Evolutionary conservation across 108 stramenopile species (phyloP).

Genomic region (Schizochytrium sp.): DNA sequence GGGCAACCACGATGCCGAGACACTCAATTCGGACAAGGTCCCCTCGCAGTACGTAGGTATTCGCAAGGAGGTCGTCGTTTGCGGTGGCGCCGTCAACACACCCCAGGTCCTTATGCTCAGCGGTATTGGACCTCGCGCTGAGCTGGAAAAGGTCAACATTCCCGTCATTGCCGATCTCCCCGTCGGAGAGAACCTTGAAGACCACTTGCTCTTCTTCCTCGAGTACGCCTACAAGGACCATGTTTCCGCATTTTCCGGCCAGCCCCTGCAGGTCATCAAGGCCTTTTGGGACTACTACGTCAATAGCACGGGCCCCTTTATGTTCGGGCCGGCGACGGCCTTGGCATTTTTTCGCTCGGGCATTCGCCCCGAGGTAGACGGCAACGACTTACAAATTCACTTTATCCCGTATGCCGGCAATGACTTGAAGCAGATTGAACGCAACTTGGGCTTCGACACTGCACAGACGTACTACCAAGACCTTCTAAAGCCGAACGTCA

Average conservation of each 20-base stretch:
- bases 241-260: neutral
- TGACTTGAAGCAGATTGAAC: neutral
- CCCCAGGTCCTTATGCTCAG: slow-evolving; percentile 57
- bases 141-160: slow-evolving; percentile 30
- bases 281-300: neutral
- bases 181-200: slow-evolving; percentile 54
- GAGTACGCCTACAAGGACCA: neutral
- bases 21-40: neutral
- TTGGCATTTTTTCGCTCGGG: neutral
- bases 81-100: slow-evolving; percentile 57
- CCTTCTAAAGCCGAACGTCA: neutral
- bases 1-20: neutral
- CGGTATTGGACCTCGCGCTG: slow-evolving; percentile 48
- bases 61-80: slow-evolving; percentile 52
- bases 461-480: neutral
- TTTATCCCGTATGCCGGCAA: neutral
- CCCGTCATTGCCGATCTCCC: slow-evolving; percentile 31
- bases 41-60: neutral
- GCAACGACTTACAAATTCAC: neutral
- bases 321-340: neutral
- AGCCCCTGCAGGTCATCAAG: neutral
- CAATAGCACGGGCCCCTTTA: neutral
- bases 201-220: slow-evolving; percentile 39
- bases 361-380: neutral
- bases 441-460: neutral